phyloP scores from a whole-genome alignment of 1,284 basidiomycete species.

The Coniferiporia sulphurascens region DNA sequence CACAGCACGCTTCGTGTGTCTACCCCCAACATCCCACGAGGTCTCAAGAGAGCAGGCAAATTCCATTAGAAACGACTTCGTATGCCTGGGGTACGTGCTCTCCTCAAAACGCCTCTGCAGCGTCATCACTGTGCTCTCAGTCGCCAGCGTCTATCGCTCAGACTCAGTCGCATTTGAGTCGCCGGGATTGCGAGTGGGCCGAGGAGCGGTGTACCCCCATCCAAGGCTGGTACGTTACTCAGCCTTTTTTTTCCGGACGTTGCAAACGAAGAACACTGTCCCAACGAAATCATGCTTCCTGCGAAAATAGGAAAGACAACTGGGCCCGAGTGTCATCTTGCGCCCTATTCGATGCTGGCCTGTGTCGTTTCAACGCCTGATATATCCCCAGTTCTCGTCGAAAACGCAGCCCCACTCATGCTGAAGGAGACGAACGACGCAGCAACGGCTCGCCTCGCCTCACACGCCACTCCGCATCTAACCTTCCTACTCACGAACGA shows the following conservation, averaged over 20 bases:
- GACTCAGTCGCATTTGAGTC: conserved; percentile 56
- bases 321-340: conserved; percentile 80
- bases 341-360: conserved; percentile 74
- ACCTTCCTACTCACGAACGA: conserved; percentile 43
- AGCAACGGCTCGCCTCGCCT: conserved; percentile 51
- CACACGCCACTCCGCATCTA: conserved; percentile 57
- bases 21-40: conserved; percentile 51
- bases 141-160: conserved; percentile 57
- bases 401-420: conserved; percentile 54
- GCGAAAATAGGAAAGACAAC: conserved; percentile 81
- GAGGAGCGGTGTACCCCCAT: conserved; percentile 55
- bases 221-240: conserved; percentile 12
- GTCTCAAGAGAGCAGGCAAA: conserved; percentile 15
- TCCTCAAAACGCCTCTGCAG: conserved; percentile 51
- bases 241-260: conserved; percentile 21
- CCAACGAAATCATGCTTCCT: conserved; percentile 63
- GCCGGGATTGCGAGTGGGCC: conserved; percentile 51
- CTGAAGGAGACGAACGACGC: conserved; percentile 76
- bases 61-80: conserved; percentile 20
- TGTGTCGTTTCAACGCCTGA: conserved; percentile 45
- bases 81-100: conserved; percentile 83
- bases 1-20: conserved; percentile 67
- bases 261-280: conserved; percentile 40
- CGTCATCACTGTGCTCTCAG: conserved; percentile 66
- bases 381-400: conserved; percentile 51